Evolutionary conservation across 2,329 filamentous ascomycete genomes (phyloP).

Genomic region (Ramichloridium luteum): DNA sequence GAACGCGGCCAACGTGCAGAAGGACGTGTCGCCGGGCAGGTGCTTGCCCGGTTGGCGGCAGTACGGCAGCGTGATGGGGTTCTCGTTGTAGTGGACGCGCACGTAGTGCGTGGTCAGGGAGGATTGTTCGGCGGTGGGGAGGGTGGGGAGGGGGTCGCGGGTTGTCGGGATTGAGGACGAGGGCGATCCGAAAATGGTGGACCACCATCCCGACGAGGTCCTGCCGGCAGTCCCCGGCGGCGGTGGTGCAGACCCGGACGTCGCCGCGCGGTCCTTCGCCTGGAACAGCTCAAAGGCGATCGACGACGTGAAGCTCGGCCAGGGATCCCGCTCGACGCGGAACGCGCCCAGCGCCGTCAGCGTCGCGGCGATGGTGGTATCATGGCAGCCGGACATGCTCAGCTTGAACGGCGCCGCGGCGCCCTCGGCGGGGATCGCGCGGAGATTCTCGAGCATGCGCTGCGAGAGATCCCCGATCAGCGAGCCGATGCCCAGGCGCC

Average conservation of each 20-base stretch:
- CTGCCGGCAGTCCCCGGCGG: too few species aligned
- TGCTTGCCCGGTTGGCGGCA: slow-evolving; percentile 70
- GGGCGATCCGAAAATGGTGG: slow-evolving; percentile 15
- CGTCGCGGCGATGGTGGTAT: slow-evolving; percentile 77
- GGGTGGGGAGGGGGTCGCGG: slow-evolving; percentile 44
- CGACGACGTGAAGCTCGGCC: slow-evolving; percentile 91
- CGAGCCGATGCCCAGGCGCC: slow-evolving; percentile 74
- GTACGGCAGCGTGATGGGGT: slow-evolving; percentile 66
- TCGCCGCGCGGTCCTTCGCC: slow-evolving; percentile 25
- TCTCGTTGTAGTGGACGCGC: slow-evolving; percentile 81
- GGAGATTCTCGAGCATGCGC: slow-evolving; percentile 34
- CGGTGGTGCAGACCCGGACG: slow-evolving; percentile 8
- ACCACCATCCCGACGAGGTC: slow-evolving; percentile 24
- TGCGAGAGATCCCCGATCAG: slow-evolving; percentile 70
- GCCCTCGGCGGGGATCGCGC: slow-evolving; percentile 26
- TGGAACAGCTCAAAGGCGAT: slow-evolving; percentile 84
- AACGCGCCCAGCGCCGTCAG: slow-evolving; percentile 71
- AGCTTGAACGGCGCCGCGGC: slow-evolving; percentile 51
- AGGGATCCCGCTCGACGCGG: slow-evolving; percentile 48
- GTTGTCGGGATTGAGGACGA: slow-evolving; percentile 9
- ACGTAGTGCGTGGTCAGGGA: slow-evolving; percentile 70
- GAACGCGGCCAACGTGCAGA: slow-evolving; percentile 88
- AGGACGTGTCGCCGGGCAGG: slow-evolving; percentile 70
- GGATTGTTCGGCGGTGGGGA: slow-evolving; percentile 46
- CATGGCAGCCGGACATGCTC: slow-evolving; percentile 75